Percentiles rank a stretch among this genome's conserved stretches.
Evolutionary conservation across 2,329 filamentous ascomycete genomes (phyloP).

Genomic region (Cryphonectria carpinicola): DNA sequence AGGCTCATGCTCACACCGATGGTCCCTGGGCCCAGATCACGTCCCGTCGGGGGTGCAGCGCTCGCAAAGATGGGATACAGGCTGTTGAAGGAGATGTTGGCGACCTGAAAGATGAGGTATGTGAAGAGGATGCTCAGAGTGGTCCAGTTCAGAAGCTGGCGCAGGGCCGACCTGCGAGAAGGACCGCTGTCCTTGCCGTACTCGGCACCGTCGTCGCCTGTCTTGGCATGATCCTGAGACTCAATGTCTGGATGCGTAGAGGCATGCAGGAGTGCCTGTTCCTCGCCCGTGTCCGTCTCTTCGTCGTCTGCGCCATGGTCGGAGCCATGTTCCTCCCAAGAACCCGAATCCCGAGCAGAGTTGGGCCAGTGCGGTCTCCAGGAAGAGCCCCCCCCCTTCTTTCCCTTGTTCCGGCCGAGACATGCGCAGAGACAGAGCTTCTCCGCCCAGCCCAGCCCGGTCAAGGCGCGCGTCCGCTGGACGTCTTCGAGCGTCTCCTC

Average conservation of each 20-base stretch:
- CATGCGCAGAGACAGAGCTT: constrained; percentile 24
- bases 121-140: constrained; percentile 81
- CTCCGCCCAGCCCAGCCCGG: constrained; percentile 38
- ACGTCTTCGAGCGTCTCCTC: constrained; percentile 77
- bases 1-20: constrained; percentile 87
- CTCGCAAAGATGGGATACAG: constrained; percentile 93
- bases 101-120: constrained; percentile 90
- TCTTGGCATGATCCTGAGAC: constrained; percentile 30
- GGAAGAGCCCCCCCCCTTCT: constrained; percentile 33
- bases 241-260: constrained; percentile 19
- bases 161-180: constrained; percentile 47
- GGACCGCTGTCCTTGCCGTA: constrained; percentile 50
- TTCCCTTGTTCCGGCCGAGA: constrained; percentile 31
- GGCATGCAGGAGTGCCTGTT: constrained; percentile 22
- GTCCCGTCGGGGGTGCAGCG: constrained; percentile 73
- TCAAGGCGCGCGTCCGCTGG: constrained; percentile 30
- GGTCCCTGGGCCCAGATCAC: constrained; percentile 73
- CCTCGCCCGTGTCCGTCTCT: constrained; percentile 19
- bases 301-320: constrained; percentile 30
- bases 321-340: constrained; percentile 28
- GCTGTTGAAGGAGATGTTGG: constrained; percentile 94
- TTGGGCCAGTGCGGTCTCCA: constrained; percentile 36
- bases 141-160: constrained; percentile 74
- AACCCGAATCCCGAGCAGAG: constrained; percentile 3
- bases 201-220: constrained; percentile 39